Evolutionary conservation across 768 basidiomycete genomes (phyloP).

Genomic region (Stropharia rugosoannulata): DNA sequence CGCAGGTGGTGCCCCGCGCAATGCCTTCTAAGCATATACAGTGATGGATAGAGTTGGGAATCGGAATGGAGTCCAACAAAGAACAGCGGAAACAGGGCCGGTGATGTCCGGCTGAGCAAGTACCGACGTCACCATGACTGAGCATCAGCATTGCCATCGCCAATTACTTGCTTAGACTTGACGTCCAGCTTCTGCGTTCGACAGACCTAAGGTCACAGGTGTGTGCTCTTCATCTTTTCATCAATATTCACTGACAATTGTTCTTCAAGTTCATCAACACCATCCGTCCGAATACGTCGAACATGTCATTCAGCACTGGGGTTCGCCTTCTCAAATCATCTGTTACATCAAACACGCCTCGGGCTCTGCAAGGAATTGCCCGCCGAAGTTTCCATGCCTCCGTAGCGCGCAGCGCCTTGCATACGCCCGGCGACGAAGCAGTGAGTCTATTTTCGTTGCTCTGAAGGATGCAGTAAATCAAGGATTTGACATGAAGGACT

Average conservation of each 20-base stretch:
- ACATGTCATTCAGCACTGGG: conserved; percentile 13
- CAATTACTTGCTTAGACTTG: no score
- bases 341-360: background rate
- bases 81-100: no score
- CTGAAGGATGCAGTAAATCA: background rate
- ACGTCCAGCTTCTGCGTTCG: no score
- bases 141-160: no score
- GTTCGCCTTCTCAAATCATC: conserved; percentile 8
- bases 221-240: background rate
- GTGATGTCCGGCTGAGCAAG: no score
- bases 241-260: background rate
- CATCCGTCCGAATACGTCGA: background rate
- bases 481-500: conserved; percentile 11
- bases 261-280: background rate
- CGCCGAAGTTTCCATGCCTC: conserved; percentile 6
- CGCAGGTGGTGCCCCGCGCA: no score
- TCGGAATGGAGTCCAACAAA: no score
- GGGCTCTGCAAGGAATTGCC: background rate
- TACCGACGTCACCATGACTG: no score
- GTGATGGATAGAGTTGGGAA: no score
- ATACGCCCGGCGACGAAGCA: conserved; percentile 41
- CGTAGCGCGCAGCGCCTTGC: conserved; percentile 33
- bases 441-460: conserved; percentile 29
- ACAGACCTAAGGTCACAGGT: no score
- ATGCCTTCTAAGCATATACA: no score